These are phyloP conservation scores for Pichia scutulata DNA, from an alignment of 805 yeast species.

Conservation along the genomic window DNA sequence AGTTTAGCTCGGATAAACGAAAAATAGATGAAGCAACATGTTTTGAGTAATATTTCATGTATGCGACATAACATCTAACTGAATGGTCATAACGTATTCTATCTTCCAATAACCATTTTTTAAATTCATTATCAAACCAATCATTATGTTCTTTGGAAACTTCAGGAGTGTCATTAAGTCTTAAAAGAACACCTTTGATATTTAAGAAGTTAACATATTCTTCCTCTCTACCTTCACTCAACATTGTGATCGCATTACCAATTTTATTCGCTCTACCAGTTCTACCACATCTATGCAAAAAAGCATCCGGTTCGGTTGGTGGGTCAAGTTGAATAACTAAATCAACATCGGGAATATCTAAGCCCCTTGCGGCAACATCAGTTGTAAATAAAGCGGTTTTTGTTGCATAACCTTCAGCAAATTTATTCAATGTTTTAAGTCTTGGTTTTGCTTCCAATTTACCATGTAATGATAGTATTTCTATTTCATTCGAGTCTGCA, in stretches of 20 bases:
- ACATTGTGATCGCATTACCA: conserved; percentile 72
- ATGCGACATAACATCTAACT: conserved; percentile 73
- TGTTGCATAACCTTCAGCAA: conserved; percentile 38
- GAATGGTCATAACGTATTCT: conserved; percentile 79
- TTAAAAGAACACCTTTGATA: conserved; percentile 56
- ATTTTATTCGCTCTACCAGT: conserved; percentile 86
- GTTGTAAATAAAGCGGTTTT: conserved; percentile 77
- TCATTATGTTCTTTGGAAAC: conserved; percentile 11
- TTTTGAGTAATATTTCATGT: conserved; percentile 73
- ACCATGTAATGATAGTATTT: conserved; percentile 79
- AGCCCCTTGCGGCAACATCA: conserved; percentile 97
- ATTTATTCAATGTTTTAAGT: conserved; percentile 57
- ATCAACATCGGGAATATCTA: conserved; percentile 93
- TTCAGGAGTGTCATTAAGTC: conserved; percentile 28
- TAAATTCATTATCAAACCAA: conserved; percentile 28
- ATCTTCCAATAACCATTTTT: conserved; percentile 60
- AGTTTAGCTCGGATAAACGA: conserved; percentile 63
- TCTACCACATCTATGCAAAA: conserved; percentile 90
- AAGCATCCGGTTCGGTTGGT: conserved; percentile 87
- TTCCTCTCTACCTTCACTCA: conserved; percentile 70
- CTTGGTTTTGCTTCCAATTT: conserved; percentile 78
- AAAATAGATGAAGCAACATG: conserved; percentile 87
- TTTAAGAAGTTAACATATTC: conserved; percentile 74
- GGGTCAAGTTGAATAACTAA: conserved; percentile 91
- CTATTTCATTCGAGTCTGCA: conserved; percentile 14